Percentiles rank a stretch among this genome's conserved stretches.
Conservation (phyloP, 768 basidiomycete genomes). For the Amanita thiersii region DNA sequence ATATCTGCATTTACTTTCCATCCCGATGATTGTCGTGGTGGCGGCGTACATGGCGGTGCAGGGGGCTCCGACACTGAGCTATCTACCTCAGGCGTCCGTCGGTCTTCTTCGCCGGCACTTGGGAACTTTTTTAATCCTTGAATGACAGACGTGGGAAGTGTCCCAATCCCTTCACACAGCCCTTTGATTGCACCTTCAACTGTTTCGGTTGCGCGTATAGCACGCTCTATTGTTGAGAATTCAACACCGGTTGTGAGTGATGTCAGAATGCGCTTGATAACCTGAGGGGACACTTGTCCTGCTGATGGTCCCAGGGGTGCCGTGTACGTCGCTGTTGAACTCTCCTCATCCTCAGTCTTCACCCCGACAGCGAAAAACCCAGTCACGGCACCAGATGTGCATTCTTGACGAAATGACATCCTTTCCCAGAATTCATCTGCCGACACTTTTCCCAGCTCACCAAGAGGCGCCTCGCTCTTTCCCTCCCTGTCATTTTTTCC, state of each 20-base stretch:
- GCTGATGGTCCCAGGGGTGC: constrained; percentile 42
- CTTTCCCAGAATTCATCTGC: constrained; percentile 93
- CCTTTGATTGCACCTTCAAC: constrained; percentile 63
- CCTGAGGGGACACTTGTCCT: constrained; percentile 56
- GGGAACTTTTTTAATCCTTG: constrained; percentile 6
- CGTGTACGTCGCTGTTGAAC: constrained; percentile 16
- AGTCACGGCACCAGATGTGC: constrained; percentile 81
- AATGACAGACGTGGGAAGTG: constrained; percentile 12
- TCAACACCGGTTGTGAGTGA: constrained; percentile 69
- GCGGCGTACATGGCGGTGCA: constrained; percentile 46
- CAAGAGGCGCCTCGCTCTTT: constrained; percentile 32
- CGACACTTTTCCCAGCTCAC: constrained; percentile 51
- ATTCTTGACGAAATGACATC: constrained; percentile 95
- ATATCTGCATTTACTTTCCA: constrained; percentile 27
- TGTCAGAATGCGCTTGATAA: constrained; percentile 63
- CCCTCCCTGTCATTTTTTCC: constrained; percentile 14
- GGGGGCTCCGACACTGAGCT: constrained; percentile 15
- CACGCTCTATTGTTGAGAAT: constrained; percentile 60
- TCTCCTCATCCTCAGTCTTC: constrained; percentile 13
- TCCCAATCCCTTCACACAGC: constrained; percentile 56
- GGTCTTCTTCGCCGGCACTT: constrained; percentile 17
- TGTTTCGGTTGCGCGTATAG: constrained; percentile 61
- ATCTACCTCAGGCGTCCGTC: constrained; percentile 34
- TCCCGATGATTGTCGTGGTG: constrained; percentile 25
- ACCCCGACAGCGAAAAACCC: constrained; percentile 81